Conservation (phyloP, 139 green algal species). For the Haematococcus lacustris region DNA sequence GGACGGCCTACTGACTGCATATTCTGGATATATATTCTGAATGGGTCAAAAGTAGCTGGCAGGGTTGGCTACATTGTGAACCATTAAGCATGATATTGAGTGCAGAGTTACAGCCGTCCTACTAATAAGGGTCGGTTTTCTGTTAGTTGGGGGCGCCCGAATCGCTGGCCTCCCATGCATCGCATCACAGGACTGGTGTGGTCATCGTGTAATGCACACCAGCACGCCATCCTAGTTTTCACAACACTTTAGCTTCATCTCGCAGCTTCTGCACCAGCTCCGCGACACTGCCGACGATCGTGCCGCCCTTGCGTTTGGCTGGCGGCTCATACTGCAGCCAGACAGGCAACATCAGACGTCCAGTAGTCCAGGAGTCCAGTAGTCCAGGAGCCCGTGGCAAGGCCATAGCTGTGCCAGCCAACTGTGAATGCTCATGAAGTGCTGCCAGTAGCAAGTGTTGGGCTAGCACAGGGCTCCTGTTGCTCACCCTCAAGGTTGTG, state of each 20-base stretch:
- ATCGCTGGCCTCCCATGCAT: too few species aligned
- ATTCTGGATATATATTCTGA: too few species aligned
- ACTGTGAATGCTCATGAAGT: not conserved
- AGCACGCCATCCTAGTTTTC: too few species aligned
- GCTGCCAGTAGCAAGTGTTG: not conserved
- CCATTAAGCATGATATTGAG: too few species aligned
- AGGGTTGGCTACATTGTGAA: too few species aligned
- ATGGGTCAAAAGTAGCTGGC: too few species aligned
- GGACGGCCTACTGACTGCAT: too few species aligned
- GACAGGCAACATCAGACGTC: not conserved
- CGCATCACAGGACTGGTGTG: too few species aligned
- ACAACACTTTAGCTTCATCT: constrained; percentile 67
- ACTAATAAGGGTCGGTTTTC: too few species aligned
- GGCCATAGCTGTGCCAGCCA: not conserved
- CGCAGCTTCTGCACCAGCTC: constrained; percentile 77
- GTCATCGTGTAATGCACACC: too few species aligned
- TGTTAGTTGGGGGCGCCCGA: too few species aligned
- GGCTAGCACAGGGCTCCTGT: not conserved
- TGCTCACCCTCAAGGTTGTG: constrained; percentile 7
- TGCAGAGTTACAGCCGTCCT: too few species aligned
- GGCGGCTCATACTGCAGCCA: constrained; percentile 52
- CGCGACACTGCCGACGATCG: constrained; percentile 43
- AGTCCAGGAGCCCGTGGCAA: not conserved
- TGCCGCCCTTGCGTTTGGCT: constrained; percentile 49
- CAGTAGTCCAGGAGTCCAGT: not conserved